Base-by-base conservation (phyloP, 495 filamentous ascomycete genomes). In the Podospora pseudocomata region DNA sequence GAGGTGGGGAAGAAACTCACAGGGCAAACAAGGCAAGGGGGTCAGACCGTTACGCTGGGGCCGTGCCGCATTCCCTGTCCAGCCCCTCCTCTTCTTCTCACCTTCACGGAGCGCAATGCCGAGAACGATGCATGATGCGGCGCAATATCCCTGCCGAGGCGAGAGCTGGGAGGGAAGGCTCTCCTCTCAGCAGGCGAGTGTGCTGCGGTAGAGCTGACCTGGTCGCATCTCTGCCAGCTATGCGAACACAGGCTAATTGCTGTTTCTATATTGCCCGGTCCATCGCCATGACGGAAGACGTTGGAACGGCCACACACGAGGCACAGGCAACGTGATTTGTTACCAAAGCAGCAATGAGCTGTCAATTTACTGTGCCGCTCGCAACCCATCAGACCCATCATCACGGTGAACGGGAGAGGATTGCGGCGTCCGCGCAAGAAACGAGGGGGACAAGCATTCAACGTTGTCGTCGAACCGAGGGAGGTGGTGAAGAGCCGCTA, bases 201-300 rank as follows among this genome's bases (percentile, higher is more conserved):
- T 23, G 1, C 23, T 23, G 23, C 1, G 23, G 23, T 66, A 66
- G 56, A 69, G 28, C 58, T 28, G 59, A 61, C 39, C 5, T 61
- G 59, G 30, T 26, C 59, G 32, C 16, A 61, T 23, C 26, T 26
- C 26, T 7, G 11, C 9, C 30, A 27, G 59, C 6, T 32, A 28
- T 30, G 59, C 27, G 66, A 62, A 65, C 69, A 70, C 72, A 76
- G 74, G 72, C 72, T 76, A 76, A 74, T 74, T 76, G 70, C 65
- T 67, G 63, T 66, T 56, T 68, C 53, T 66, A 69, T 70, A 73
- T 70, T 73, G 70, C 72, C 68, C 28, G 63, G 28, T 49, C 5
- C 61, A 18, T 49, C 23, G 16, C 27, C 59, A 61, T 13, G 27
- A n/a, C 34, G 61, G 27, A 28, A 16, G 15, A 16, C 19, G 18